Evolutionary conservation across 495 filamentous ascomycete genomes (phyloP).

Genomic region (Gamarada debralockiae): DNA sequence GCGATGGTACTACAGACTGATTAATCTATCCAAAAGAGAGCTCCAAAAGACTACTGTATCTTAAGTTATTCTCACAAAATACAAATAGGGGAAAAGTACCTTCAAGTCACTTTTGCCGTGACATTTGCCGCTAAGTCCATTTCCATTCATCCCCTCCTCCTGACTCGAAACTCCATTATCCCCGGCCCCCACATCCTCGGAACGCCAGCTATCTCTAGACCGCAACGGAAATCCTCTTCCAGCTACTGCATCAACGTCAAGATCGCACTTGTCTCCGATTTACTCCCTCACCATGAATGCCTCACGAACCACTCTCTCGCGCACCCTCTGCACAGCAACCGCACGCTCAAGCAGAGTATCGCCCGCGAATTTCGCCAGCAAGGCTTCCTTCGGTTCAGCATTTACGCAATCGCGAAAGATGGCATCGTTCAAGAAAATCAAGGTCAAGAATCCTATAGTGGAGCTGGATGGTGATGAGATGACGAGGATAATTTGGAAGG

Average conservation of each 20-base stretch:
- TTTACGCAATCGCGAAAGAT: slow-evolving; percentile 21
- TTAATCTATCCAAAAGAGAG: too few species aligned
- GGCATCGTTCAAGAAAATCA: slow-evolving; percentile 63
- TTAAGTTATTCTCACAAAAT: too few species aligned
- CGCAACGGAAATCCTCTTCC: background rate
- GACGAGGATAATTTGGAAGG: slow-evolving; percentile 98
- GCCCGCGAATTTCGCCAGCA: background rate
- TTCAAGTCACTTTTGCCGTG: too few species aligned
- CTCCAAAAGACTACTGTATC: background rate
- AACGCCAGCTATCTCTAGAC: background rate
- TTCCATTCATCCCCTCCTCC: too few species aligned
- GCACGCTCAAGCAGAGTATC: background rate
- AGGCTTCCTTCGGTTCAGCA: slow-evolving; percentile 12
- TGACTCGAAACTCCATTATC: background rate
- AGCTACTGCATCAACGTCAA: background rate
- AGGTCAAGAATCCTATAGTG: slow-evolving; percentile 96
- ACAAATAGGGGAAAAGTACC: too few species aligned
- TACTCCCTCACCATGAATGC: slow-evolving; percentile 25
- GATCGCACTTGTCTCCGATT: background rate
- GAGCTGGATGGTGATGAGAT: slow-evolving; percentile 99
- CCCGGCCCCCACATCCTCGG: background rate
- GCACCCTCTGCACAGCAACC: slow-evolving; percentile 2
- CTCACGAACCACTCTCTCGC: slow-evolving; percentile 9
- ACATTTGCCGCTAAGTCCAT: too few species aligned
- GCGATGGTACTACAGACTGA: too few species aligned